phyloP scores from a whole-genome alignment of 2,329 filamentous ascomycete species.

The Pestalotiopsis sp. region DNA sequence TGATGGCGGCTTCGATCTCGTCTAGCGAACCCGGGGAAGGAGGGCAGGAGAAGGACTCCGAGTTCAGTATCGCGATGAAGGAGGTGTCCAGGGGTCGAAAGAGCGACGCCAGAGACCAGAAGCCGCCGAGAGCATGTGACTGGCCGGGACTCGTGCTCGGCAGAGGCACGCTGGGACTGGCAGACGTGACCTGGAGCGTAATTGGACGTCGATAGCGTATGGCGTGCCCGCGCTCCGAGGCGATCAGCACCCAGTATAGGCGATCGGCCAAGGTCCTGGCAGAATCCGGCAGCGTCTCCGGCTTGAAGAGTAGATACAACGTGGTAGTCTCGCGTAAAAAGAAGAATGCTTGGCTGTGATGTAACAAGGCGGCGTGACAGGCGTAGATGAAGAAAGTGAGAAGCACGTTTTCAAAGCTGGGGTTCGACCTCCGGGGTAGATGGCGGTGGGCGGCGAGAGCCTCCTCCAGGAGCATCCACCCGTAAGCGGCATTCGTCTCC shows the following conservation, averaged over 20 bases:
- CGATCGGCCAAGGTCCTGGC: slow-evolving; percentile 33
- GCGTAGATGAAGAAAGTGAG: slow-evolving; percentile 48
- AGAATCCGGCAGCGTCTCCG: slow-evolving; percentile 28
- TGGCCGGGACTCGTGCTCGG: slow-evolving; percentile 28
- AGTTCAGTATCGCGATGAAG: slow-evolving; percentile 44
- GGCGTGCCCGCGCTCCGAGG: slow-evolving; percentile 47
- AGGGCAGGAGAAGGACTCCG: slow-evolving; percentile 35
- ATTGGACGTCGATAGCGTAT: slow-evolving; percentile 47
- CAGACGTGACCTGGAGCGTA: slow-evolving; percentile 43
- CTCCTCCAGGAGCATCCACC: slow-evolving; percentile 40
- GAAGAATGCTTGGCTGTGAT: slow-evolving; percentile 47
- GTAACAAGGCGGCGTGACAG: slow-evolving; percentile 43
- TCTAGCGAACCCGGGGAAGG: slow-evolving; percentile 36
- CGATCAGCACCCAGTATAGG: slow-evolving; percentile 47
- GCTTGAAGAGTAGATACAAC: slow-evolving; percentile 37
- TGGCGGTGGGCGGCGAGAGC: slow-evolving; percentile 37
- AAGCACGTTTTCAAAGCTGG: slow-evolving; percentile 42
- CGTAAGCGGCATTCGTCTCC: slow-evolving; percentile 41
- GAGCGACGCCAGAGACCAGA: slow-evolving; percentile 42
- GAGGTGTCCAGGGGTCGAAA: slow-evolving; percentile 45
- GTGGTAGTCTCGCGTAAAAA: slow-evolving; percentile 48
- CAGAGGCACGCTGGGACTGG: slow-evolving; percentile 31
- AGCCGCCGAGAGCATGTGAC: slow-evolving; percentile 34
- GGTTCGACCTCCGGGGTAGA: slow-evolving; percentile 35
- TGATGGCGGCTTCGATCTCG: slow-evolving; percentile 38